Conservation (phyloP, 768 basidiomycete genomes). For the Suillus cothurnatus region DNA sequence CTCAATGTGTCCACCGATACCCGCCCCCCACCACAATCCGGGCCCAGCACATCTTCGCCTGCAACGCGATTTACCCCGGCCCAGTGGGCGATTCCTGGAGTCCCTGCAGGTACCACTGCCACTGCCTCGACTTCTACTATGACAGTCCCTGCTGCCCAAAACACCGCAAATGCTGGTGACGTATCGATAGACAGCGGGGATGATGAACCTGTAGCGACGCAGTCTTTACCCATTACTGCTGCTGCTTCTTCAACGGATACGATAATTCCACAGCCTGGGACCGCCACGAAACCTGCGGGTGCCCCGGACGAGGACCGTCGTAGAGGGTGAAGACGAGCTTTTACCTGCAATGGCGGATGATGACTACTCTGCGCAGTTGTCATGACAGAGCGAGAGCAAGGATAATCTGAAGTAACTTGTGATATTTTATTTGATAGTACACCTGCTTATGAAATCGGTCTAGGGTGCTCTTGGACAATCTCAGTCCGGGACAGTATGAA, state of each 20-base stretch:
- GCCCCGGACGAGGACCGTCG: slow-evolving; percentile 52
- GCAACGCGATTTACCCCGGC: slow-evolving; percentile 38
- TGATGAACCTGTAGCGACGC: slow-evolving; percentile 18
- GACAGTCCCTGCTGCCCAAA: slow-evolving; percentile 15
- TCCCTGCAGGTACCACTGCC: slow-evolving; percentile 12
- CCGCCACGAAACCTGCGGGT: slow-evolving; percentile 15
- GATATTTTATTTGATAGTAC: slow-evolving; percentile 10
- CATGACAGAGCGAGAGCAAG: slow-evolving; percentile 86
- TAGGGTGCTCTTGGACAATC: slow-evolving; percentile 89
- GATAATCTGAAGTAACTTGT: slow-evolving; percentile 74
- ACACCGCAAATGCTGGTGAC: slow-evolving; percentile 9
- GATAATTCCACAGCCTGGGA: slow-evolving; percentile 15
- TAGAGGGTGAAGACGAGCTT: slow-evolving; percentile 76
- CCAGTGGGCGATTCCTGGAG: slow-evolving; percentile 38
- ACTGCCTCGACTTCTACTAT: slow-evolving; percentile 9
- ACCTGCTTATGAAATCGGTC: neutral
- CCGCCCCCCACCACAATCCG: slow-evolving; percentile 15
- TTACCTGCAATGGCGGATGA: slow-evolving; percentile 88
- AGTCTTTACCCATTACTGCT: neutral
- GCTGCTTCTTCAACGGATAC: neutral
- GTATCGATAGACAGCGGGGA: slow-evolving; percentile 13
- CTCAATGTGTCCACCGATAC: slow-evolving; percentile 23
- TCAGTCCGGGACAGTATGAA: slow-evolving; percentile 81
- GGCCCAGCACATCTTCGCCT: slow-evolving; percentile 12
- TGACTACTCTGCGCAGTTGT: slow-evolving; percentile 81